Base-by-base conservation (phyloP, 2,329 filamentous ascomycete species). In the Samsoniella hepiali region DNA sequence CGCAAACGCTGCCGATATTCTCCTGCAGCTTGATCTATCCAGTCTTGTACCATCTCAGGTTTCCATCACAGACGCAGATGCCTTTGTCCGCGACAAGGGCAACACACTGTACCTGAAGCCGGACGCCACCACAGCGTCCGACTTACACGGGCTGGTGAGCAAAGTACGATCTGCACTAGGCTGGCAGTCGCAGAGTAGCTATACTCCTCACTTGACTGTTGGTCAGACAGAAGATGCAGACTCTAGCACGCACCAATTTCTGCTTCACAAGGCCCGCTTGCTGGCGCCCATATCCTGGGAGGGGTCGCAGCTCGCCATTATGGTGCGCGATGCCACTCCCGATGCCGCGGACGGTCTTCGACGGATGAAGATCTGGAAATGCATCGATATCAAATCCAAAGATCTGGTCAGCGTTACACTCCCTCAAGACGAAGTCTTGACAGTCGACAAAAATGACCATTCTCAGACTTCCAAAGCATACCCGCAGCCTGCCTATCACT, bases 281-380 rank as follows among this genome's bases (percentile, higher is more conserved):
- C 66, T 88, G 17, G 79, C 82, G 0, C 65, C 72, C 0, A 29
- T 86, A 1, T 68, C 76, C 7, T 89, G 86, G 80, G 69, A 76
- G 3, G 74, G 80, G 5, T 71, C 73, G 1, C 75, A 80, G 38
- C 72, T 88, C 40, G 78, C 79, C 49, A 78, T 89, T 29, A 74
- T 89, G 53, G 71, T 83, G 53, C 81, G 85, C 22, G 81, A 84
- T 5, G 10, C 62, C 10, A 65, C 73, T 69, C 51, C 69, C 66
- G 53, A 69, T 65, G 45, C 69, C 67, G 63, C 72, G 66, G 57
- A 71, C 7, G 65, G 72, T 7, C 70, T 73, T 1, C 78, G 76
- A 31, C 74, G 77, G 49, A 89, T 90, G 88, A 81, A 75, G 47
- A 68, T 84, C 29, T 88, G 84, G 84, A 82, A 81, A 1, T 77